Evolutionary conservation across 2,329 filamentous ascomycete species (phyloP).

Genomic region (Paracoccidioides lutzii): DNA sequence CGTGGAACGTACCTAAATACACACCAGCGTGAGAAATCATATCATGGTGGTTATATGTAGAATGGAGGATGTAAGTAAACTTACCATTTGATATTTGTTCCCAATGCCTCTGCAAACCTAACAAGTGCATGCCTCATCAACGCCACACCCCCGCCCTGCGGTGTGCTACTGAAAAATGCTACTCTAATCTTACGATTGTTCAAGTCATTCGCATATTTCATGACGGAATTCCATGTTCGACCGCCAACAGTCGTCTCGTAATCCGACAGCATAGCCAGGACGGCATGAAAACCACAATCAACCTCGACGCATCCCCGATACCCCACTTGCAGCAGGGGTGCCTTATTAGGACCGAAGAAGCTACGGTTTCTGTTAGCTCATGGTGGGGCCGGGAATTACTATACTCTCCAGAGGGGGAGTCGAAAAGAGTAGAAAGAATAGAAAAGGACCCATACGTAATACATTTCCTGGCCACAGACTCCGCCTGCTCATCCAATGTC

Average conservation of each 20-base stretch:
- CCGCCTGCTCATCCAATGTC: constrained; percentile 66
- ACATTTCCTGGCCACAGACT: constrained; percentile 69
- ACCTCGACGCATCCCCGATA: constrained; percentile 58
- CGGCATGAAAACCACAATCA: constrained; percentile 52
- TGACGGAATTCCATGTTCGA: constrained; percentile 52
- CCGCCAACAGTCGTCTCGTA: constrained; percentile 49
- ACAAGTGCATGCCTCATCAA: constrained; percentile 70
- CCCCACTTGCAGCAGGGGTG: constrained; percentile 54
- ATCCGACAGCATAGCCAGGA: constrained; percentile 44
- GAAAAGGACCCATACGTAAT: constrained; percentile 44
- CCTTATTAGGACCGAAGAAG: constrained; percentile 58
- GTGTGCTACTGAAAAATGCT: constrained; percentile 68
- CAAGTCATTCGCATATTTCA: constrained; percentile 50
- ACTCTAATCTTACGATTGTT: constrained; percentile 53
- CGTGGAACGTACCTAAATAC: constrained; percentile 55
- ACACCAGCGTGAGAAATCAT: constrained; percentile 1
- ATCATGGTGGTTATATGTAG: background rate
- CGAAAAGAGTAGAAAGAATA: constrained; percentile 1
- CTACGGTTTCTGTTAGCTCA: constrained; percentile 26
- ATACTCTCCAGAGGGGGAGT: background rate
- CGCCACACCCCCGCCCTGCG: constrained; percentile 70
- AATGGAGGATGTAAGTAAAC: constrained; percentile 14
- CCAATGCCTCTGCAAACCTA: constrained; percentile 53
- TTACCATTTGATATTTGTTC: constrained; percentile 62
- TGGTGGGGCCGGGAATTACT: constrained; percentile 1